These are phyloP conservation scores for Antrodiella citrinella DNA, from an alignment of 768 basidiomycete genomes.

Conservation along the genomic window DNA sequence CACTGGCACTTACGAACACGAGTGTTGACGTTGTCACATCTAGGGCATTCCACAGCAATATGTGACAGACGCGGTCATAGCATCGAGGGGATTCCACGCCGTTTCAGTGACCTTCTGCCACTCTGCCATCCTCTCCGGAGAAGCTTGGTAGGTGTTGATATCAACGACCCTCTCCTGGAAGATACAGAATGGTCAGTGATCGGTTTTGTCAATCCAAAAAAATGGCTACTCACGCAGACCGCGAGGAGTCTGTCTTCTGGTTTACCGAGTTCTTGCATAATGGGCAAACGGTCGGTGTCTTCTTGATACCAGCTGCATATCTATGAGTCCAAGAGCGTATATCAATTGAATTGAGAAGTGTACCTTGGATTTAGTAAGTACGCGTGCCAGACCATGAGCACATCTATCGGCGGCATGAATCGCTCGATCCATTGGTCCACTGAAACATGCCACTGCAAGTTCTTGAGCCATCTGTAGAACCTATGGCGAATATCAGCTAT, in stretches of 20 bases:
- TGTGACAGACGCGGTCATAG: conserved; percentile 17
- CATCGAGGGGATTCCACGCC: conserved; percentile 28
- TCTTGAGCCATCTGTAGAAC: conserved; percentile 27
- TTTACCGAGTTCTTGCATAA: too few relatives aligned
- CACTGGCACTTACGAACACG: conserved; percentile 30
- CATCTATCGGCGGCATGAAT: conserved; percentile 29
- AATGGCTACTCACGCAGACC: too few relatives aligned
- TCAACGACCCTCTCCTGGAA: conserved; percentile 14
- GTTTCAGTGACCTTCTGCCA: conserved; percentile 18
- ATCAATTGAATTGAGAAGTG: conserved; percentile 16
- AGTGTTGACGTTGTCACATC: conserved; percentile 23
- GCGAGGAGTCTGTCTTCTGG: too few relatives aligned
- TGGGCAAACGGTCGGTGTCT: conserved; percentile 15
- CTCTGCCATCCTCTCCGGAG: conserved; percentile 2
- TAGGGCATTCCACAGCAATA: conserved; percentile 27
- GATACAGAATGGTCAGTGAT: too few relatives aligned
- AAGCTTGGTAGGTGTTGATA: conserved; percentile 11
- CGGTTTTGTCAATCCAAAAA: too few relatives aligned
- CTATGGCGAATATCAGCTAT: conserved; percentile 11
- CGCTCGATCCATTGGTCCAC: conserved; percentile 20
- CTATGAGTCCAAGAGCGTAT: background rate
- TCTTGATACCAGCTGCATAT: conserved; percentile 16
- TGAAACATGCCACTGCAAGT: conserved; percentile 11
- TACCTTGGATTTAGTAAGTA: conserved; percentile 28
- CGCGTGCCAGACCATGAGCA: conserved; percentile 37